These are phyloP conservation scores for Metschnikowia cerradonensis DNA, from an alignment of 805 yeast species.

Conservation along the genomic window DNA sequence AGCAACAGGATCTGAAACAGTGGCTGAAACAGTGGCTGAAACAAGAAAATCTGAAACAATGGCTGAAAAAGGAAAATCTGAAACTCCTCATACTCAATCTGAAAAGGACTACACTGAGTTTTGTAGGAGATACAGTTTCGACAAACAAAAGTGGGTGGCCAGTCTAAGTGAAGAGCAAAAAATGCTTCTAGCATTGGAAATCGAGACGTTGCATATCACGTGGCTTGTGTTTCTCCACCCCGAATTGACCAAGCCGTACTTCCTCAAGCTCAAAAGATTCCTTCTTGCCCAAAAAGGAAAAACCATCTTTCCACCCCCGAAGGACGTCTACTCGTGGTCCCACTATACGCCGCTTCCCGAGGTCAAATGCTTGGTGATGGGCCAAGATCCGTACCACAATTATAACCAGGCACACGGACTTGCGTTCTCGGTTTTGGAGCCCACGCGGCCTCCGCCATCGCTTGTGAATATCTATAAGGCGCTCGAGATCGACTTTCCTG, in stretches of 20 bases:
- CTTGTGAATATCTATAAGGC: slow-evolving; percentile 82
- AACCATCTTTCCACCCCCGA: slow-evolving; percentile 71
- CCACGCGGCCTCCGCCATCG: slow-evolving; percentile 79
- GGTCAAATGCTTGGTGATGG: slow-evolving; percentile 77
- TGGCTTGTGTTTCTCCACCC: slow-evolving; percentile 71
- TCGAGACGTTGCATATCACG: slow-evolving; percentile 61
- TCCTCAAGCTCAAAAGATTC: slow-evolving; percentile 65
- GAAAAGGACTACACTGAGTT: slow-evolving; percentile 3
- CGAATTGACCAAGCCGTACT: slow-evolving; percentile 83
- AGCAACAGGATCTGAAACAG: too few species aligned
- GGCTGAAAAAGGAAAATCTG: too few species aligned
- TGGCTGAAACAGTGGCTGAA: too few species aligned
- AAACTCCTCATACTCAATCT: background rate
- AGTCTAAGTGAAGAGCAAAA: slow-evolving; percentile 45
- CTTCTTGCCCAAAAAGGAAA: slow-evolving; percentile 47
- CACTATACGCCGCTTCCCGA: slow-evolving; percentile 70
- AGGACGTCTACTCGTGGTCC: slow-evolving; percentile 88
- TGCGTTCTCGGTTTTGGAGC: slow-evolving; percentile 86
- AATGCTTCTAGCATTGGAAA: slow-evolving; percentile 59
- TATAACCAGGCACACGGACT: slow-evolving; percentile 92
- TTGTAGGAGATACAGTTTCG: slow-evolving; percentile 29
- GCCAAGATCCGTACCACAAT: slow-evolving; percentile 97
- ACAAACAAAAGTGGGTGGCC: slow-evolving; percentile 50
- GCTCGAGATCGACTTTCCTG: slow-evolving; percentile 59
- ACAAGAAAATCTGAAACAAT: too few species aligned